These are phyloP conservation scores for Kazachstania taianensis DNA, from an alignment of 805 yeast genomes.

Conservation along the genomic window DNA sequence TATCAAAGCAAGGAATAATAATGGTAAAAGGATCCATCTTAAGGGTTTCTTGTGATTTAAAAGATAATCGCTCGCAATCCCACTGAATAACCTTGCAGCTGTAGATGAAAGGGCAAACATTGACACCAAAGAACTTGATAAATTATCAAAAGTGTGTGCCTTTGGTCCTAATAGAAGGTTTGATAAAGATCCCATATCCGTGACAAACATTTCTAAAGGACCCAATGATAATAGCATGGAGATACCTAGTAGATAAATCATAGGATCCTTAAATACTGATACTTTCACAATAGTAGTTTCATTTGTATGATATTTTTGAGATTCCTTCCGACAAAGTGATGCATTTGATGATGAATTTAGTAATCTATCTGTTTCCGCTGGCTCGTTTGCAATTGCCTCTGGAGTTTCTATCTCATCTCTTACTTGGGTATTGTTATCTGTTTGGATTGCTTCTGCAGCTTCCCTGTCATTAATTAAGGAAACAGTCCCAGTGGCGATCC, in stretches of 20 bases:
- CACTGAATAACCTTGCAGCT: constrained; percentile 52
- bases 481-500: constrained; percentile 55
- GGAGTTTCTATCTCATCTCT: background rate
- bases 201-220: constrained; percentile 74
- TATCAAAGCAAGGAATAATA: constrained; percentile 29
- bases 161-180: constrained; percentile 19
- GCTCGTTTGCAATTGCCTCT: background rate
- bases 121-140: constrained; percentile 39
- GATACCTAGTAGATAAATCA: constrained; percentile 53
- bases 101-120: constrained; percentile 65
- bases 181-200: constrained; percentile 72
- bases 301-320: background rate
- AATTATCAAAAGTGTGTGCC: background rate
- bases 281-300: constrained; percentile 1
- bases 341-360: constrained; percentile 4
- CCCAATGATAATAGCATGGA: constrained; percentile 66
- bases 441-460: constrained; percentile 11
- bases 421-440: constrained; percentile 8
- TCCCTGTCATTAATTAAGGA: constrained; percentile 31
- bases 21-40: constrained; percentile 24
- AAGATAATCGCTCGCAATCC: constrained; percentile 57
- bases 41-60: constrained; percentile 25
- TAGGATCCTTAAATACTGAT: constrained; percentile 37
- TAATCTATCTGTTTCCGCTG: constrained; percentile 12
- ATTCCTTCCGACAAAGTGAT: too few relatives aligned